phyloP scores from a whole-genome alignment of 352 stramenopile species.

The Phytopythium ostracodes region DNA sequence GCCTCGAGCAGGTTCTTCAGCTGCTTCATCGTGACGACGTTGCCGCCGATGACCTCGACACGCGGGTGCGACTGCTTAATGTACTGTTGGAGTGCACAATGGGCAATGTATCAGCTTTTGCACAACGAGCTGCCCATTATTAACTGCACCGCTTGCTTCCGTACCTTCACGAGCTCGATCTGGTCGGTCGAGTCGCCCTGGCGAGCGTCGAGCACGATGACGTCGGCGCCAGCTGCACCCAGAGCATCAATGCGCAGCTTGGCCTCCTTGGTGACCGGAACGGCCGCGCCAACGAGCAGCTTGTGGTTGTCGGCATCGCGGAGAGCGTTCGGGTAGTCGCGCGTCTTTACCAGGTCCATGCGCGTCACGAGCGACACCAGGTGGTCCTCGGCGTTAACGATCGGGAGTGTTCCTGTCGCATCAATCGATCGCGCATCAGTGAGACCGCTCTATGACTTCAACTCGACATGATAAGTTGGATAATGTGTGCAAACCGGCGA shows the following conservation, averaged over 20 bases:
- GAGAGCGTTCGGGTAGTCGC: conserved; percentile 93
- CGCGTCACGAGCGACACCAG: conserved; percentile 97
- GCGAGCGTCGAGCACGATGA: conserved; percentile 98
- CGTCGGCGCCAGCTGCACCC: conserved; percentile 93
- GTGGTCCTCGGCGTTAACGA: conserved; percentile 94
- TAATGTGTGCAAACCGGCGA: neutral
- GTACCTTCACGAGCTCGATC: conserved; percentile 55
- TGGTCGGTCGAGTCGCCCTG: conserved; percentile 94
- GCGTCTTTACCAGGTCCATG: conserved; percentile 95
- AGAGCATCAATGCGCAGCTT: conserved; percentile 81
- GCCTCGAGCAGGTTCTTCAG: conserved; percentile 95
- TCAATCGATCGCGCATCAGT: neutral
- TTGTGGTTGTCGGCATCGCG: conserved; percentile 93
- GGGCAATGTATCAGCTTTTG: neutral
- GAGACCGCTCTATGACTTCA: neutral
- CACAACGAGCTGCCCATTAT: neutral
- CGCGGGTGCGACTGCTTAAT: conserved; percentile 91
- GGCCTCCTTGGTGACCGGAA: conserved; percentile 94
- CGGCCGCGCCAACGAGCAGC: conserved; percentile 94
- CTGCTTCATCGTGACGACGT: conserved; percentile 97
- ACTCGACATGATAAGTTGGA: neutral
- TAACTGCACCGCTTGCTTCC: neutral
- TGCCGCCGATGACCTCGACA: conserved; percentile 97
- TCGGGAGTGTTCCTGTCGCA: conserved; percentile 87
- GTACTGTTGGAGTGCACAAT: conserved; percentile 22